Evolutionary conservation across 169 alveolate genomes (phyloP).

Genomic region (Pseudocohnilembus persalinus): DNA sequence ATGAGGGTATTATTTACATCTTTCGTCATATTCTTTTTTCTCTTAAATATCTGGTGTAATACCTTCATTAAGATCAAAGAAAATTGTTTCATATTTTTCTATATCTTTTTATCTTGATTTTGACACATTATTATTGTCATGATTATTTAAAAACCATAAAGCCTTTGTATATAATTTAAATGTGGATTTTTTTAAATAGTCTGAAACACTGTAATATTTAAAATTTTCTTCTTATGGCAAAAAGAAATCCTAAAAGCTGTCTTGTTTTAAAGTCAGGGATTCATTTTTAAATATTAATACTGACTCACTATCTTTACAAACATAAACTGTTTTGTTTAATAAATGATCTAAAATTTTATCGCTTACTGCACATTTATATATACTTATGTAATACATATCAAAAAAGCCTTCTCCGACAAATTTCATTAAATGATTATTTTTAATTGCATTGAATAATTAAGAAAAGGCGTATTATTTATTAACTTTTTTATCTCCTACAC

Average conservation of each 20-base stretch:
- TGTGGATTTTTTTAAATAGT: neutral
- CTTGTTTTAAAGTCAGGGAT: neutral
- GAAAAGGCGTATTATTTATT: neutral
- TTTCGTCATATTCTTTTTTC: neutral
- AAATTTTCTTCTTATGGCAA: neutral
- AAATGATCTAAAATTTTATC: neutral
- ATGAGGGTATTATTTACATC: neutral
- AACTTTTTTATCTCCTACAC: neutral
- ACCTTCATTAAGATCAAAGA: neutral
- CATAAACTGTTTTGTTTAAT: neutral
- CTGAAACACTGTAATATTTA: neutral
- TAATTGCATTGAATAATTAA: neutral
- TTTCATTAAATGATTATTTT: neutral
- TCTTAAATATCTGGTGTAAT: neutral
- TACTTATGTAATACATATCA: neutral
- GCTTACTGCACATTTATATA: neutral
- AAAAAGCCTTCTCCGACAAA: neutral
- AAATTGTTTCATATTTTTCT: neutral
- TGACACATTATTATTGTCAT: neutral
- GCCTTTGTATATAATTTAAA: neutral
- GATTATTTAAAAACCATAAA: neutral
- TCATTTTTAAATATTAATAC: neutral
- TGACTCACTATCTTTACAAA: neutral
- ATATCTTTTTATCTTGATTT: neutral
- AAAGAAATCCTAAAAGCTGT: neutral